These are phyloP conservation scores for Purpureocillium lavendulum DNA, from an alignment of 2,329 filamentous ascomycete genomes.

Conservation along the genomic window DNA sequence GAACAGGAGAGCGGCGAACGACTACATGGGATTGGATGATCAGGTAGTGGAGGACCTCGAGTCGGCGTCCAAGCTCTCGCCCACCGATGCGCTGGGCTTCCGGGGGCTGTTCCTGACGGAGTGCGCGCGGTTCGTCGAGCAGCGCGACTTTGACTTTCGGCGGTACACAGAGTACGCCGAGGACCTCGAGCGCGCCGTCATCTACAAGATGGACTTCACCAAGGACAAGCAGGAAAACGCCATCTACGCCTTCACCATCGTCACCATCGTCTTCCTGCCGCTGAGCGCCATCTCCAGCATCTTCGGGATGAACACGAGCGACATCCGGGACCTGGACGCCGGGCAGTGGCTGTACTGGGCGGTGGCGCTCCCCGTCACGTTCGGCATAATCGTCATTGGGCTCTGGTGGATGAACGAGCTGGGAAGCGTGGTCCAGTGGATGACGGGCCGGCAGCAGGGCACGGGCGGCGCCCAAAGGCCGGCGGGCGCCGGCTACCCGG, in stretches of 20 bases:
- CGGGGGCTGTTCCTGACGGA: conserved; percentile 30
- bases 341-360: conserved; percentile 43
- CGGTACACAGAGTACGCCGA: conserved; percentile 20
- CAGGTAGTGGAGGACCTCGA: conserved; percentile 17
- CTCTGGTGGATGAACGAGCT: conserved; percentile 36
- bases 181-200: conserved; percentile 19
- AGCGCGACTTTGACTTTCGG: conserved; percentile 24
- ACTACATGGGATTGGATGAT: conserved; percentile 13
- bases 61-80: conserved; percentile 22
- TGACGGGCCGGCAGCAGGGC: conserved; percentile 11
- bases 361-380: conserved; percentile 36
- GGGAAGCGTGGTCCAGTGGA: conserved; percentile 21
- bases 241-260: conserved; percentile 41
- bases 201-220: conserved; percentile 28
- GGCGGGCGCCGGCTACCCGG: too few species aligned
- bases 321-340: conserved; percentile 39
- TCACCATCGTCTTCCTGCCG: conserved; percentile 40
- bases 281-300: conserved; percentile 37
- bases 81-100: conserved; percentile 27
- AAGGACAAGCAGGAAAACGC: conserved; percentile 38
- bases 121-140: conserved; percentile 26
- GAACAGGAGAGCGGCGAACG: conserved; percentile 6
- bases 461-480: too few species aligned
- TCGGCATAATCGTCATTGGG: conserved; percentile 27
- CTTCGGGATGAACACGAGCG: conserved; percentile 45